A percentile compares a stretch with the other conserved stretches of the same genome.
Evolutionary conservation across 345 rosid species (phyloP).

Genomic region (Cochlearia excelsa): DNA sequence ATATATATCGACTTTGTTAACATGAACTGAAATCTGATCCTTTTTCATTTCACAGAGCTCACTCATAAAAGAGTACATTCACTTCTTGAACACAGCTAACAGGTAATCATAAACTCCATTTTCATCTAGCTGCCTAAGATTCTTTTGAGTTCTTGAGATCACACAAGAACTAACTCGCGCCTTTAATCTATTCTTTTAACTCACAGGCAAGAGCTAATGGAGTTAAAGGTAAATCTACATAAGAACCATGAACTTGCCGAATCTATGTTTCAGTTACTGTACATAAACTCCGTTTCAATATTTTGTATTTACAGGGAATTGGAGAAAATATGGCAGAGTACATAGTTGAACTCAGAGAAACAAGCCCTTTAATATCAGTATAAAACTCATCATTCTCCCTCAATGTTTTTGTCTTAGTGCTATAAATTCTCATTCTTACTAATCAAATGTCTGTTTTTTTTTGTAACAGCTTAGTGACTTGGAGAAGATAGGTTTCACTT

Average conservation of each 20-base stretch:
- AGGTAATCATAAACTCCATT: constrained; percentile 37
- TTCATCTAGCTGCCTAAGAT: constrained; percentile 11
- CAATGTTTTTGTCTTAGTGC: neutral
- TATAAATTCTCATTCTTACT: neutral
- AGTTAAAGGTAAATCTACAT: constrained; percentile 55
- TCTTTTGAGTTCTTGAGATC: neutral
- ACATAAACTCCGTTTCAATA: constrained; percentile 2
- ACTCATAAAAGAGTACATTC: constrained; percentile 59
- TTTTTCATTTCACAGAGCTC: constrained; percentile 45
- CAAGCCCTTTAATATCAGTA: constrained; percentile 67
- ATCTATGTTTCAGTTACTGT: neutral
- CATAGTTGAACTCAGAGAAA: constrained; percentile 62
- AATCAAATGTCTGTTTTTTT: neutral
- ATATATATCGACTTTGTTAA: neutral
- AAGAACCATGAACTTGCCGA: neutral
- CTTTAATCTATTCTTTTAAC: constrained; percentile 10
- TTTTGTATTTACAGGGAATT: constrained; percentile 52
- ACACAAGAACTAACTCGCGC: constrained; percentile 22
- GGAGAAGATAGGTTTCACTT: constrained; percentile 84
- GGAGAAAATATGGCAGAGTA: constrained; percentile 76
- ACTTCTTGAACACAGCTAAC: constrained; percentile 70
- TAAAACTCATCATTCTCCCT: neutral
- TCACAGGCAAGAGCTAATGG: constrained; percentile 72
- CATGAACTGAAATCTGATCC: neutral
- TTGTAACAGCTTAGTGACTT: constrained; percentile 62